Conservation (phyloP, 1,284 basidiomycete genomes). For the Tranzscheliella williamsii region DNA sequence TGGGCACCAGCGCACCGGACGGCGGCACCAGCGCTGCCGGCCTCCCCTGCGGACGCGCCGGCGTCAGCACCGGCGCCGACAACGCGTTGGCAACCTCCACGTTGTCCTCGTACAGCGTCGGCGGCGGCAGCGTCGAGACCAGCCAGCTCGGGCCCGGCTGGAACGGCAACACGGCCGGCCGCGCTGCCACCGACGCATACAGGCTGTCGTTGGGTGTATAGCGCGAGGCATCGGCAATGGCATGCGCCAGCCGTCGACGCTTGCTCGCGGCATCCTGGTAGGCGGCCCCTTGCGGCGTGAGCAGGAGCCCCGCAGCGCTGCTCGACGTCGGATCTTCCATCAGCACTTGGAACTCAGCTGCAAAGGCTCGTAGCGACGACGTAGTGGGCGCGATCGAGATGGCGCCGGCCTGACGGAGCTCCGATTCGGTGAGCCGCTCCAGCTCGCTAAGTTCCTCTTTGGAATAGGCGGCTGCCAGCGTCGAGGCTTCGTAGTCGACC, state of each 20-base stretch:
- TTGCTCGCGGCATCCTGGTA: slow-evolving; percentile 42
- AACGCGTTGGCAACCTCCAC: slow-evolving; percentile 41
- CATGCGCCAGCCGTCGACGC: slow-evolving; percentile 45
- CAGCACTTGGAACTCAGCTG: slow-evolving; percentile 45
- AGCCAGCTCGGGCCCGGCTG: slow-evolving; percentile 51
- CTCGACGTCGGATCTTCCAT: slow-evolving; percentile 35
- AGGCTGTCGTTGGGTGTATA: slow-evolving; percentile 52
- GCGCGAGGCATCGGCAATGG: slow-evolving; percentile 46
- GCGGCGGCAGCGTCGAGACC: slow-evolving; percentile 46
- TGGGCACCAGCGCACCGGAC: slow-evolving; percentile 43
- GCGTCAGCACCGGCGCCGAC: slow-evolving; percentile 46
- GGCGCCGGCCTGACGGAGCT: slow-evolving; percentile 9
- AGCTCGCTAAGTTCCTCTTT: slow-evolving; percentile 23
- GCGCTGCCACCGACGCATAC: slow-evolving; percentile 44
- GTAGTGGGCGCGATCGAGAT: slow-evolving; percentile 20
- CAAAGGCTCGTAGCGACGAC: slow-evolving; percentile 47
- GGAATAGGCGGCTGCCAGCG: slow-evolving; percentile 19
- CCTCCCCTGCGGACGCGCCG: slow-evolving; percentile 50
- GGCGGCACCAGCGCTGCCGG: slow-evolving; percentile 43
- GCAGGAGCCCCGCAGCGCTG: slow-evolving; percentile 23
- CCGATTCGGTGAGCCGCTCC: slow-evolving; percentile 1
- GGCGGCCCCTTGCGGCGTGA: slow-evolving; percentile 42
- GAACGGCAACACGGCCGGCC: slow-evolving; percentile 43
- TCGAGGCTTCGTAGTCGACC: slow-evolving; percentile 21
- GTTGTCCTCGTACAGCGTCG: slow-evolving; percentile 39